Percentiles rank a stretch among this genome's conserved stretches.
Conservation (phyloP, 2,329 filamentous ascomycete genomes). For the Leptoxyphium fumago region DNA sequence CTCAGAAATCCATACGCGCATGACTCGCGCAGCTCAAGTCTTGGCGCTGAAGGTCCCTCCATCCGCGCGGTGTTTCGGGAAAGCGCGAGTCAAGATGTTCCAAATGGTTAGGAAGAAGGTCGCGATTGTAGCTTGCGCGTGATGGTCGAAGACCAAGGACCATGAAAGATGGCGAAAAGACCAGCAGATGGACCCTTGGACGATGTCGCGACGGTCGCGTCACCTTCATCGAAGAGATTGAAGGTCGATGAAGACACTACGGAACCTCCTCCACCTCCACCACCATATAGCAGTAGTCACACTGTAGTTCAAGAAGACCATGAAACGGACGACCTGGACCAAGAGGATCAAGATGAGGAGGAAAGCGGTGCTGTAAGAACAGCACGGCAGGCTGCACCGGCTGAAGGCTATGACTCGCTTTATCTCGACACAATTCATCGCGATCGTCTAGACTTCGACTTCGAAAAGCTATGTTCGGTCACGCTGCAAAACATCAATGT, state of each 20-base stretch:
- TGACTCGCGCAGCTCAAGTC: neutral
- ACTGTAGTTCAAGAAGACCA: conserved; percentile 11
- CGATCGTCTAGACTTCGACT: conserved; percentile 89
- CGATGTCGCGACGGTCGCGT: conserved; percentile 23
- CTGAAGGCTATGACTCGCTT: conserved; percentile 82
- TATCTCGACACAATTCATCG: conserved; percentile 97
- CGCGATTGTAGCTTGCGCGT: no score
- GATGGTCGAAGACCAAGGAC: no score
- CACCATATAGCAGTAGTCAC: neutral
- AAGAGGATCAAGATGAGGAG: conserved; percentile 16
- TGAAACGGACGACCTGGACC: conserved; percentile 23
- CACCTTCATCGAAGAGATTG: conserved; percentile 34
- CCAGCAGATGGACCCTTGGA: conserved; percentile 32
- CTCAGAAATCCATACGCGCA: neutral
- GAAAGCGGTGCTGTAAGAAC: conserved; percentile 28
- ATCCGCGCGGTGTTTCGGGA: neutral
- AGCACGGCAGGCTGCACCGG: conserved; percentile 59
- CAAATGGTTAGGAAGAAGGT: no score
- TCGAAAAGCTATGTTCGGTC: conserved; percentile 94
- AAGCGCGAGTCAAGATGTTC: neutral
- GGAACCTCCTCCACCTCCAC: conserved; percentile 15
- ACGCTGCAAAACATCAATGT: conserved; percentile 97
- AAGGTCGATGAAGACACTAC: conserved; percentile 26
- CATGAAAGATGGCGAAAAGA: conserved; percentile 29
- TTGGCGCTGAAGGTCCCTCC: neutral